These are phyloP conservation scores for Boletellus ananiceps DNA, from an alignment of 768 basidiomycete genomes.

Conservation along the genomic window DNA sequence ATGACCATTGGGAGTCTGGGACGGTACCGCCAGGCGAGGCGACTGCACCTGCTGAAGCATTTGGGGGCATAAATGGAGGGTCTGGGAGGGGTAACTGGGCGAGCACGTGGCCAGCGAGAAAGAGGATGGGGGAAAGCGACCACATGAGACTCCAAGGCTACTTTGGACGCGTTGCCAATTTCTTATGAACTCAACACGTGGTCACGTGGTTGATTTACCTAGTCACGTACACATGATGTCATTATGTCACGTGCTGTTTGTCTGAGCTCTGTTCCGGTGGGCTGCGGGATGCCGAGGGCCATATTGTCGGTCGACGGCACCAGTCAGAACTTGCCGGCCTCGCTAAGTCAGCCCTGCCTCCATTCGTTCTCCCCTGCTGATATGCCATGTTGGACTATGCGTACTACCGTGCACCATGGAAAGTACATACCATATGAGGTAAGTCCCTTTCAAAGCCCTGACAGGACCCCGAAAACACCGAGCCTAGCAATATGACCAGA, in stretches of 20 bases:
- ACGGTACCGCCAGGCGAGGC: slow-evolving; percentile 34
- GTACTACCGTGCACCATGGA: too few species aligned
- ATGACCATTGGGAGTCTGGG: slow-evolving; percentile 80
- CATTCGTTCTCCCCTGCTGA: too few species aligned
- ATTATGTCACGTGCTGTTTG: background rate
- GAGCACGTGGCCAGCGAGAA: slow-evolving; percentile 26
- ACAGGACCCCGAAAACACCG: too few species aligned
- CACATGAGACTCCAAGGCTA: slow-evolving; percentile 15
- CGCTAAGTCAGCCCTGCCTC: too few species aligned
- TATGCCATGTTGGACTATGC: too few species aligned
- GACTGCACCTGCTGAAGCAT: slow-evolving; percentile 50
- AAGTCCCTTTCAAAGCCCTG: too few species aligned
- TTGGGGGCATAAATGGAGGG: slow-evolving; percentile 62
- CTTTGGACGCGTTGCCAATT: background rate
- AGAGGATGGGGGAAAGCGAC: slow-evolving; percentile 10
- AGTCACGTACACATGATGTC: slow-evolving; percentile 20
- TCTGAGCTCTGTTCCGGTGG: too few species aligned
- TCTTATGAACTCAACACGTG: slow-evolving; percentile 7
- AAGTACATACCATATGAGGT: too few species aligned
- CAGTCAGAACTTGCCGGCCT: too few species aligned
- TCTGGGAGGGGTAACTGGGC: slow-evolving; percentile 63
- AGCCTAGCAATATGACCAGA: too few species aligned
- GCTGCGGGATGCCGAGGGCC: too few species aligned
- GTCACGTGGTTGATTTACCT: slow-evolving; percentile 18
- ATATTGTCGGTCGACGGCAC: too few species aligned